Percentiles rank a stretch among this genome's conserved stretches.
Evolutionary conservation across 2,329 filamentous ascomycete genomes (phyloP).

Genomic region (Venturia aucupariae): DNA sequence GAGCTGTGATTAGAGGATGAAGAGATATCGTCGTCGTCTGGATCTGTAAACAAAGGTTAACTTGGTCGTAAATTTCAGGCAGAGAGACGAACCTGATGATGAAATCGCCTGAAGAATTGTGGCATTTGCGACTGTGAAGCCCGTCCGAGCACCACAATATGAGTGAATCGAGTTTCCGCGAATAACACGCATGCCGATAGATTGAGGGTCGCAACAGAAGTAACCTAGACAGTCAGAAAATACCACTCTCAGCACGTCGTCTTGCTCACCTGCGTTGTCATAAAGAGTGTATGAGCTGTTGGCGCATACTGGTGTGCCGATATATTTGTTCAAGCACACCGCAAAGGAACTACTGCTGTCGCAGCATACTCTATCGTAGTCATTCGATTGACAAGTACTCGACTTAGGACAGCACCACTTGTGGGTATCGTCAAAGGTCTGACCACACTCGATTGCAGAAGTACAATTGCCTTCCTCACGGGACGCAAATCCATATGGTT

Average conservation of each 20-base stretch:
- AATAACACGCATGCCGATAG: not conserved
- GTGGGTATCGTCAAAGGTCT: not conserved
- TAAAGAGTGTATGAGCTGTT: not conserved
- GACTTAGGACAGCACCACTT: not conserved
- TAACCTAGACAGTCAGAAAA: not conserved
- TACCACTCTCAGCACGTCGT: not conserved
- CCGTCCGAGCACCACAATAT: not conserved
- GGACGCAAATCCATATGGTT: conserved; percentile 5
- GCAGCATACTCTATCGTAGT: not conserved
- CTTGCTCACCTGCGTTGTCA: not conserved
- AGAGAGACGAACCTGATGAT: not conserved
- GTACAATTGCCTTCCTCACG: conserved; percentile 1
- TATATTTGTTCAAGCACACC: not conserved
- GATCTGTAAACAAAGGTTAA: not conserved
- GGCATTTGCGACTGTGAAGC: not conserved
- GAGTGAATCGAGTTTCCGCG: not conserved
- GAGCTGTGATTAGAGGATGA: not conserved
- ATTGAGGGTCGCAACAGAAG: not conserved
- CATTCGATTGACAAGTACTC: not conserved
- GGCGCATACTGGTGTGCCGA: not conserved
- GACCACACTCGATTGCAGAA: not conserved
- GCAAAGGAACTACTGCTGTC: not conserved
- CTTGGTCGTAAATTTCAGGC: not conserved
- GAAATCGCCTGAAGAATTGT: not conserved
- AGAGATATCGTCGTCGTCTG: not conserved